Conservation (phyloP, 176 grass and related monocot species). For the Ampelocalamus luodianensis region DNA sequence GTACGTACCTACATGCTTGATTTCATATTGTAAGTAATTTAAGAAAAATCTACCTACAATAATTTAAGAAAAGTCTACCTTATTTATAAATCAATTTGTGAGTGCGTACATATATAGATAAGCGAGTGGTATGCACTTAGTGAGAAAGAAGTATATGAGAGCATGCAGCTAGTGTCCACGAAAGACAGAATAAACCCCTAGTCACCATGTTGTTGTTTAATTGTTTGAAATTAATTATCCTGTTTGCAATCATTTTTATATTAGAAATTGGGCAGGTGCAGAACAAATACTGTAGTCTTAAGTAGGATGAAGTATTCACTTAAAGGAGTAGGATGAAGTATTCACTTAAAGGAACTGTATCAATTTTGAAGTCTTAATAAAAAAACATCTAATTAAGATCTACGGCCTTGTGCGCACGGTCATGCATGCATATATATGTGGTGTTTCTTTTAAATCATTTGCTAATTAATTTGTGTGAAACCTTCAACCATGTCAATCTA, state of each 20-base stretch:
- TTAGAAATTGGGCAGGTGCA: neutral
- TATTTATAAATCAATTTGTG: constrained; percentile 34
- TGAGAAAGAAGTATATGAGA: constrained; percentile 15
- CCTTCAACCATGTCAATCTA: neutral
- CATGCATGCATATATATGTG: neutral
- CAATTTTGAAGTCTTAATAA: neutral
- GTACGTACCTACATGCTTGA: neutral
- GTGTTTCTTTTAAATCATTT: neutral
- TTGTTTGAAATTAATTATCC: constrained; percentile 25
- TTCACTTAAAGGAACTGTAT: neutral
- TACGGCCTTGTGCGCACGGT: neutral
- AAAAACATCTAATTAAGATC: neutral
- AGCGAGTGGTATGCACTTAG: constrained; percentile 13
- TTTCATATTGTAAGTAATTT: constrained; percentile 44
- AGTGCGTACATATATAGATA: constrained; percentile 42
- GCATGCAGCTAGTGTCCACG: neutral
- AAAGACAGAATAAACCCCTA: constrained; percentile 27
- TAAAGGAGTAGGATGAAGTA: neutral
- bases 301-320: neutral
- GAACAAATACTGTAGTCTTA: neutral
- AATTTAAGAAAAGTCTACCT: constrained; percentile 3
- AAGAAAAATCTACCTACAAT: neutral
- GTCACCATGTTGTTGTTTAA: neutral
- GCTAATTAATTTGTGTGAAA: neutral
- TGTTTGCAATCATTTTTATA: neutral